phyloP scores from a whole-genome alignment of 2,329 filamentous ascomycete species.

The Penicillium sp. region DNA sequence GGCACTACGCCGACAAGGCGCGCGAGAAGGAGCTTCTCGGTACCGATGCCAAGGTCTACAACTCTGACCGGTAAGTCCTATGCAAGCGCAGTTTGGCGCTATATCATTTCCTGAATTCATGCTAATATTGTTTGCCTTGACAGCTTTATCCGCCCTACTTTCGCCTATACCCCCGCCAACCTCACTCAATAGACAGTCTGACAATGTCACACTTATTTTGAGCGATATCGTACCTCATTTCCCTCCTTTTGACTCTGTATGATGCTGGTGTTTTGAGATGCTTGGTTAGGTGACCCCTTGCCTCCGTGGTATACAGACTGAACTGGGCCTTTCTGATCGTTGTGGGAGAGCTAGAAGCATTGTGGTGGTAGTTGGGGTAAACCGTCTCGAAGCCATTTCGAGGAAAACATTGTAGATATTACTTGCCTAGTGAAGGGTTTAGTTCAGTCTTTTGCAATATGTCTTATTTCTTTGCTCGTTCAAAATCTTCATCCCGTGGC shows the following conservation, averaged over 20 bases:
- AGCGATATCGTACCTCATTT: constrained; percentile 11
- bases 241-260: constrained; percentile 10
- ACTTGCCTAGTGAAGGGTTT: constrained; percentile 28
- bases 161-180: constrained; percentile 67
- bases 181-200: constrained; percentile 55
- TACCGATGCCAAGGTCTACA: constrained; percentile 78
- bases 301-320: constrained; percentile 9
- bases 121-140: constrained; percentile 9
- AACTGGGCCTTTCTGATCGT: constrained; percentile 12
- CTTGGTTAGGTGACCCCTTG: constrained; percentile 10
- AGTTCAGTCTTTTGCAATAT: constrained; percentile 28
- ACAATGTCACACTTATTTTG: constrained; percentile 13
- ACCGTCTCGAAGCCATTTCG: constrained; percentile 12
- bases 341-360: constrained; percentile 8
- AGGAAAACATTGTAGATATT: constrained; percentile 38
- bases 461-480: constrained; percentile 15
- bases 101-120: not conserved
- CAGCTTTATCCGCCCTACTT: constrained; percentile 81
- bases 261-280: constrained; percentile 10
- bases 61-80: constrained; percentile 74
- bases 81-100: not conserved
- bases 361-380: constrained; percentile 2
- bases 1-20: constrained; percentile 80
- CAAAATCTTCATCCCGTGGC: not conserved
- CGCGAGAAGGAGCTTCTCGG: constrained; percentile 90